Base-by-base conservation (phyloP, 1,284 basidiomycete genomes). In the Cutaneotrichosporon cavernicola region DNA sequence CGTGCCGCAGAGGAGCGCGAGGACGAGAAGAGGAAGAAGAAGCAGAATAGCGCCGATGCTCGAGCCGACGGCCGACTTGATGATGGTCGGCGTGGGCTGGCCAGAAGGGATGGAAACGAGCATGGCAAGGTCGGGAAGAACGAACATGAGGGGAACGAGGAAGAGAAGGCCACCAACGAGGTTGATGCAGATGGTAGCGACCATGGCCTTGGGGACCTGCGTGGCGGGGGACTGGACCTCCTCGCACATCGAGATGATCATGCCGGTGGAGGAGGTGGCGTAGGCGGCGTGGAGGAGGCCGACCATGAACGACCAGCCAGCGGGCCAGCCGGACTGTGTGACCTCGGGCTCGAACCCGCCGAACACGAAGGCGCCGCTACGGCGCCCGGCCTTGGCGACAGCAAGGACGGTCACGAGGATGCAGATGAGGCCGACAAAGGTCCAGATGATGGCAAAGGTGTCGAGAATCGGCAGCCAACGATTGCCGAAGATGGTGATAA, bases 81-180 rank as follows among this genome's bases (percentile, higher is more conserved):
- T n/a, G 43, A 46, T 46, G 43, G 43, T 46, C 43, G 43, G 43
- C 18, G 43, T 46, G 10, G 82, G 82, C 63, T 82, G 81, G 4
- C 80, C 78, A 4, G 78, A 75, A 10, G 81, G 76, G 2, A 81
- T 76, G 5, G 46, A 40, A 31, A 83, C 72, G 2, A 83, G 70
- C 21, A 76, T 75, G 49, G 73, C 67, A 30, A 82, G 78, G 55
- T 51, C 81, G 10, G 80, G 65, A 4, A 64, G 79, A 11, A 84
- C 72, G 65, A 84, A 83, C 56, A 81, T 76, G 47, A 84, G 75
- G 1, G 83, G 83, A 11, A 83, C 73, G 68, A 78, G 67, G 70
- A 81, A 82, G 31, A 80, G 69, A 30, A 82, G 73, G 43, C 82
- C 82, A 0, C 82, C 83, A 55, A 82, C 66, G 34, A 76, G 78